phyloP scores from a whole-genome alignment of 495 filamentous ascomycete genomes.

The Penicillium tannophilum region DNA sequence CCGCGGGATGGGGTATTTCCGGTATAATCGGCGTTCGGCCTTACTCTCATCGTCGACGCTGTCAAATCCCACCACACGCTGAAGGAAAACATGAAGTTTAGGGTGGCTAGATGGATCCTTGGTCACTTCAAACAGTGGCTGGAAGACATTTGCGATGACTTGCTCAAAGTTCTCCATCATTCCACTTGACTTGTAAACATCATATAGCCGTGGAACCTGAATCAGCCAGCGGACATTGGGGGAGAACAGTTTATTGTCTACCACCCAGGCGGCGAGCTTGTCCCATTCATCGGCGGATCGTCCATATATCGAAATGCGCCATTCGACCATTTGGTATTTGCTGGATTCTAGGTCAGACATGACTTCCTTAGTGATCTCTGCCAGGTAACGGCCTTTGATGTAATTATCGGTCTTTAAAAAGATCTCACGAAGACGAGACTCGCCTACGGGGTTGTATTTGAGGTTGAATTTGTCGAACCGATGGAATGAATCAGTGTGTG shows the following conservation, averaged over 20 bases:
- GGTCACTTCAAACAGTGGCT: constrained; percentile 93
- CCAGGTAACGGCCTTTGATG: constrained; percentile 92
- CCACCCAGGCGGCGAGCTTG: constrained; percentile 96
- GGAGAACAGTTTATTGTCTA: constrained; percentile 97
- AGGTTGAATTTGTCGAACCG: constrained; percentile 99
- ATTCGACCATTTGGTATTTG: constrained; percentile 99
- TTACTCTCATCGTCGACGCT: constrained; percentile 99
- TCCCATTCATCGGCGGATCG: constrained; percentile 94
- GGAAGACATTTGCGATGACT: constrained; percentile 88
- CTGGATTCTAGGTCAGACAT: constrained; percentile 97
- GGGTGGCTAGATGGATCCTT: constrained; percentile 82
- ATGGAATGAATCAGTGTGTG: constrained; percentile 97
- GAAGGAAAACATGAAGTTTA: constrained; percentile 92
- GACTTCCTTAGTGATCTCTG: constrained; percentile 96
- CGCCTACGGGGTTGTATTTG: constrained; percentile 97
- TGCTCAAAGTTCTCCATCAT: constrained; percentile 89
- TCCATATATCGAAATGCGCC: constrained; percentile 97
- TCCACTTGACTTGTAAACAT: constrained; percentile 87
- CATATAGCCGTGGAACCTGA: constrained; percentile 91
- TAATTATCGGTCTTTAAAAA: constrained; percentile 99
- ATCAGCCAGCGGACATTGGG: constrained; percentile 98
- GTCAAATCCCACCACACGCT: constrained; percentile 94
- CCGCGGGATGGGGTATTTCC: constrained; percentile 88
- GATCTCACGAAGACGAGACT: constrained; percentile 91
- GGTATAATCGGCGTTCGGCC: constrained; percentile 83